Evolutionary conservation across 2,329 filamentous ascomycete genomes (phyloP).

Genomic region (Paracamarosporium sp.): DNA sequence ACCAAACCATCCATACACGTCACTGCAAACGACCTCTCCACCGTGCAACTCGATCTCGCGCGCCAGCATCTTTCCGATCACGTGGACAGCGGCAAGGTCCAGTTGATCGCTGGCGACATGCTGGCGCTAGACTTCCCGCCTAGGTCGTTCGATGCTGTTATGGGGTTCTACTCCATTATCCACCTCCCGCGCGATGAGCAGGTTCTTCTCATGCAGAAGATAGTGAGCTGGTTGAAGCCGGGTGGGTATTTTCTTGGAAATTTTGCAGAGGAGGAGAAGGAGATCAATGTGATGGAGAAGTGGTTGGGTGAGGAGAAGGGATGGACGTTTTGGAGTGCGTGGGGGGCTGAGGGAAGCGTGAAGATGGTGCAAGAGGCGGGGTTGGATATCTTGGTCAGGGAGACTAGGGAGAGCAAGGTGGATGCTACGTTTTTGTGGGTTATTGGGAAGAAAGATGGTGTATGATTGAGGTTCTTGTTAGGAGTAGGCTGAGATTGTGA

Average conservation of each 20-base stretch:
- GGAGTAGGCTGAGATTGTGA: neutral
- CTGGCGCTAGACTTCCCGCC: constrained; percentile 43
- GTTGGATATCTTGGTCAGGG: constrained; percentile 28
- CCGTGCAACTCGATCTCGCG: constrained; percentile 47
- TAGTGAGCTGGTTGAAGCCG: constrained; percentile 58
- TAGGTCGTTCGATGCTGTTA: constrained; percentile 55
- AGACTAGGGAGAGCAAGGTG: constrained; percentile 27
- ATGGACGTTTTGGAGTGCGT: constrained; percentile 51
- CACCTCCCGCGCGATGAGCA: constrained; percentile 63
- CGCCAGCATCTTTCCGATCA: constrained; percentile 20
- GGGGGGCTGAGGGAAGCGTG: constrained; percentile 43
- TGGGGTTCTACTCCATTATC: constrained; percentile 63
- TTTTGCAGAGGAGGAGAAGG: constrained; percentile 46
- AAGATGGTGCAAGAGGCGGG: constrained; percentile 38
- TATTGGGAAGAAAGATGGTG: constrained; percentile 26
- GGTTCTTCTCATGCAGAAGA: constrained; percentile 51
- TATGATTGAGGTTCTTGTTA: no score
- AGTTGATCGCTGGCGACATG: constrained; percentile 52
- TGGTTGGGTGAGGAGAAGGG: constrained; percentile 45
- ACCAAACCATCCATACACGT: constrained; percentile 31
- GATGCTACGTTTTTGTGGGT: constrained; percentile 40
- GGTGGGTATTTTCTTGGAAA: constrained; percentile 54
- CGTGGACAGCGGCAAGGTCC: constrained; percentile 11
- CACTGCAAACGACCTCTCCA: constrained; percentile 53
- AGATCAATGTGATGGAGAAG: constrained; percentile 19